These are phyloP conservation scores for Sclerospora graminicola DNA, from an alignment of 352 stramenopile species.

Conservation along the genomic window DNA sequence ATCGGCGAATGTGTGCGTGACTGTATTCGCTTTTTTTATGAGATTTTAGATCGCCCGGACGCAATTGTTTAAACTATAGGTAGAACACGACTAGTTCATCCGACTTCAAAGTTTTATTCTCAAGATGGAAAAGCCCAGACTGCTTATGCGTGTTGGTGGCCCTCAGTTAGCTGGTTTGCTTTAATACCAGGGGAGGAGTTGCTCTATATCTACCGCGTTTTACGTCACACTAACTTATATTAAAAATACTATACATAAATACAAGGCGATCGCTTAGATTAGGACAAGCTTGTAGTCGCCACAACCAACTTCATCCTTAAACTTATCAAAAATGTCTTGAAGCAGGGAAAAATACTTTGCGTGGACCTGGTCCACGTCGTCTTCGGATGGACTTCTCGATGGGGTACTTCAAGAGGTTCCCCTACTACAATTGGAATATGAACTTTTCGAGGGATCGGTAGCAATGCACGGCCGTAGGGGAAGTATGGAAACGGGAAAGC, in stretches of 20 bases:
- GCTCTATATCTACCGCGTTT: too few species aligned
- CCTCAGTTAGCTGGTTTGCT: too few species aligned
- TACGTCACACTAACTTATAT: too few species aligned
- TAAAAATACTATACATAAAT: too few species aligned
- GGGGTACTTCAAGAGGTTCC: slow-evolving; percentile 35
- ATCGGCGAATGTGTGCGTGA: slow-evolving; percentile 12
- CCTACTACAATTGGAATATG: slow-evolving; percentile 58
- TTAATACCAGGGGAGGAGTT: too few species aligned
- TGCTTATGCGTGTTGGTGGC: too few species aligned
- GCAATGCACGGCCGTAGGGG: slow-evolving; percentile 49
- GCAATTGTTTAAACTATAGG: too few species aligned
- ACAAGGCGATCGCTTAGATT: slow-evolving; percentile 22
- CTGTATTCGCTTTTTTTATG: too few species aligned
- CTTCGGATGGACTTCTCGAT: slow-evolving; percentile 33
- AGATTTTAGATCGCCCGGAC: too few species aligned
- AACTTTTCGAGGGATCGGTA: slow-evolving; percentile 64
- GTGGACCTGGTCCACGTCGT: slow-evolving; percentile 59
- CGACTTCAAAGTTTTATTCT: too few species aligned
- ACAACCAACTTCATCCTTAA: slow-evolving; percentile 71
- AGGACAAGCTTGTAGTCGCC: slow-evolving; percentile 63
- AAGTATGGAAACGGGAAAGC: slow-evolving; percentile 76
- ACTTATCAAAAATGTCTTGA: slow-evolving; percentile 48
- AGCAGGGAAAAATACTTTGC: slow-evolving; percentile 46
- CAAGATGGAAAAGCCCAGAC: too few species aligned
- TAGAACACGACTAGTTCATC: too few species aligned